Base-by-base conservation (phyloP, 2,329 filamentous ascomycete species). In the Tolypocladium paradoxum region DNA sequence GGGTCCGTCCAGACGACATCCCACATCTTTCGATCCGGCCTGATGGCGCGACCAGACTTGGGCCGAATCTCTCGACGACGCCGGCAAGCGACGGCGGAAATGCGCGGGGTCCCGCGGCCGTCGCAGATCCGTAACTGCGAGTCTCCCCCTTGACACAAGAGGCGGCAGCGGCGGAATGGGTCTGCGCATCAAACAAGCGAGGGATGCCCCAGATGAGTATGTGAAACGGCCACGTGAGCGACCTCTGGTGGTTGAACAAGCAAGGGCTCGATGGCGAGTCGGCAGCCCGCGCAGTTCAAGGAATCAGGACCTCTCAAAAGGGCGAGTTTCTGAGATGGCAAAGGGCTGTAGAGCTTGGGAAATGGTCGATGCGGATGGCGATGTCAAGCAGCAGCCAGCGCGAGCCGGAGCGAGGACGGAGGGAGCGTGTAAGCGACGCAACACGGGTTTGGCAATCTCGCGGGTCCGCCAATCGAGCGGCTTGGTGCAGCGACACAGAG, bases 1-100 rank as follows among this genome's bases (percentile, higher is more conserved):
- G 75, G 76, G 53, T 82, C 79, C 4, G 77, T 77, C 79, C 79
- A 83, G 48, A 79, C 67, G 34, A 82, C 75, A 61, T 82, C 78
- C 62, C 80, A 82, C 79, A 83, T 83, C 46, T 14, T 34, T 7
- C 14, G 40, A 18, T 16, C 11, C 2, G 40, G 14, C 22, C 22
- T 6, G 35, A n/a, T 18, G 2, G 35, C 12, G 35, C 20, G 36
- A 11, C n/a, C 7, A 37, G 36, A 8, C 14, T 24, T 24, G 20
- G 4, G 12, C 16, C 38, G 20, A 43, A 12, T 24, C 38, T 24
- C 38, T 24, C 37, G 37, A 24, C 5, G 6, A n/a, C 20, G n/a
- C n/a, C 9, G 2, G 20, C 20, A 40, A 24, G 20, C 37, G 20
- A 40, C 22, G 20, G 22, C 40, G 40, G 22, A 12, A 27, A 45